Evolutionary conservation across 2,329 filamentous ascomycete genomes (phyloP).

Genomic region (Cladobotryum mycophilum): DNA sequence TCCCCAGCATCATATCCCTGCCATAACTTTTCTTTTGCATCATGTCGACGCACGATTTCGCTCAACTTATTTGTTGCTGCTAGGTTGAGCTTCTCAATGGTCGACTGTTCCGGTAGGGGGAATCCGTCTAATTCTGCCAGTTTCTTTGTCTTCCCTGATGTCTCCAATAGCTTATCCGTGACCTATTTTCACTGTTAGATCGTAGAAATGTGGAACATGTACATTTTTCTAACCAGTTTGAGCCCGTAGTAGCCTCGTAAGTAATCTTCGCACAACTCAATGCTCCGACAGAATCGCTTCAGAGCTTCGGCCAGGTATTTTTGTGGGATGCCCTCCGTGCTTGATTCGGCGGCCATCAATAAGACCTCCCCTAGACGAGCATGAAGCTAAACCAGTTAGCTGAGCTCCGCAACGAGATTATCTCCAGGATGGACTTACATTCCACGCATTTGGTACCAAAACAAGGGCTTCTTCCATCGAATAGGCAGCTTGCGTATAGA

Average conservation of each 20-base stretch:
- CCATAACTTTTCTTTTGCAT: slow-evolving; percentile 58
- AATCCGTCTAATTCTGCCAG: slow-evolving; percentile 44
- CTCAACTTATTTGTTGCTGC: slow-evolving; percentile 66
- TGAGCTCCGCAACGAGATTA: neutral
- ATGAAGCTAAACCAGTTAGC: slow-evolving; percentile 58
- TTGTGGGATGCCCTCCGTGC: slow-evolving; percentile 33
- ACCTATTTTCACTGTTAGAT: slow-evolving; percentile 29
- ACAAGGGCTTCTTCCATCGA: slow-evolving; percentile 86
- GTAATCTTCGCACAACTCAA: slow-evolving; percentile 92
- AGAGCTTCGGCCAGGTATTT: slow-evolving; percentile 65
- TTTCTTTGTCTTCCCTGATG: slow-evolving; percentile 37
- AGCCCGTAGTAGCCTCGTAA: slow-evolving; percentile 88
- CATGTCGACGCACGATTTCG: slow-evolving; percentile 64
- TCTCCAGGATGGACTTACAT: slow-evolving; percentile 50
- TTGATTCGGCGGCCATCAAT: slow-evolving; percentile 58
- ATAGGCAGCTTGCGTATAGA: slow-evolving; percentile 79
- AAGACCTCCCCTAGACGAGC: slow-evolving; percentile 78
- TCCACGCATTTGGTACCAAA: slow-evolving; percentile 88
- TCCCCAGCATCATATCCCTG: slow-evolving; percentile 67
- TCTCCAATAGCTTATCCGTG: slow-evolving; percentile 44
- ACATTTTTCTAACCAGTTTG: slow-evolving; percentile 55
- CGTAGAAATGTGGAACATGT: neutral
- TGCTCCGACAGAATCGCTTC: slow-evolving; percentile 79
- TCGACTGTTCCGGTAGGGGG: slow-evolving; percentile 48
- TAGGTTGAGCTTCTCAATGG: slow-evolving; percentile 63